Evolutionary conservation across 306 rosid species (phyloP).

Genomic region (Vachellia collinsii): DNA sequence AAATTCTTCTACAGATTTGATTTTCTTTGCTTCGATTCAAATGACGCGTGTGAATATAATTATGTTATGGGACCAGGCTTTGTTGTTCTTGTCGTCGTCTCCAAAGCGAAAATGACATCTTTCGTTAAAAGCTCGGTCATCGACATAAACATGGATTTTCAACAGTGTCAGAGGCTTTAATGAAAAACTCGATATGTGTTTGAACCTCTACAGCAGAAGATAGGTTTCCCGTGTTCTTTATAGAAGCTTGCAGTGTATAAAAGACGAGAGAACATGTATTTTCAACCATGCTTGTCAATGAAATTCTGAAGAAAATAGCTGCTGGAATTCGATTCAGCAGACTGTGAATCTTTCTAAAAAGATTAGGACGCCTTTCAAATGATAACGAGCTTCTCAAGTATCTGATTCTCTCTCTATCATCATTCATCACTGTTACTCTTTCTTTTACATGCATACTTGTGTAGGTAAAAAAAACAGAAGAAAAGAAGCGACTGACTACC

Average conservation of each 20-base stretch:
- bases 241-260: slow-evolving; percentile 9
- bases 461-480: neutral
- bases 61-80: slow-evolving; percentile 15
- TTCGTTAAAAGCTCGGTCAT: slow-evolving; percentile 35
- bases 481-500: slow-evolving; percentile 13
- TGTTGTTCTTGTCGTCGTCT: no score
- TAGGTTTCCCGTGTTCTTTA: slow-evolving; percentile 15
- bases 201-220: neutral
- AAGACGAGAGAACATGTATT: slow-evolving; percentile 21
- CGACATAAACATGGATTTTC: slow-evolving; percentile 24
- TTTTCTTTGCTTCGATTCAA: slow-evolving; percentile 35
- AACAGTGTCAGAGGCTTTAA: neutral
- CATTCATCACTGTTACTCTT: neutral
- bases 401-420: neutral
- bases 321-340: slow-evolving; percentile 17
- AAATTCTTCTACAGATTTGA: slow-evolving; percentile 28
- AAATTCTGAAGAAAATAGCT: slow-evolving; percentile 5
- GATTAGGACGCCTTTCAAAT: slow-evolving; percentile 2
- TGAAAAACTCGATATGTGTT: neutral
- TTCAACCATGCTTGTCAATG: slow-evolving; percentile 8
- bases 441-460: neutral
- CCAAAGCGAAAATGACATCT: slow-evolving; percentile 30
- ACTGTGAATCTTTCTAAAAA: neutral
- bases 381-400: neutral
- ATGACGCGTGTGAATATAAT: slow-evolving; percentile 18